Evolutionary conservation across 306 rosid genomes (phyloP).

Genomic region (Prunus mume): DNA sequence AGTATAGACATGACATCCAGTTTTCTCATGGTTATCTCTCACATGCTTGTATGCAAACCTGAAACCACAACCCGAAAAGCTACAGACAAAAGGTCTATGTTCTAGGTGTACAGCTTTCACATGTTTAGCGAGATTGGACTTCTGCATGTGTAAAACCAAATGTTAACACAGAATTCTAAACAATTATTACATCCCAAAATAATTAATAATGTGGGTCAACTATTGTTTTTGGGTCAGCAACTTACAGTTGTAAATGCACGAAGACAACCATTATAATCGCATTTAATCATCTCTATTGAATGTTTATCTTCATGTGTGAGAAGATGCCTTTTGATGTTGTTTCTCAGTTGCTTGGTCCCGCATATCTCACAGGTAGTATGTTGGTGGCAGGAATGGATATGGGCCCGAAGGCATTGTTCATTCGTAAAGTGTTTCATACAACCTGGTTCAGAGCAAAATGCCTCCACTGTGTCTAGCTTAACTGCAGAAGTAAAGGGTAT

Average conservation of each 20-base stretch:
- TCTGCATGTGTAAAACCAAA: conserved; percentile 31
- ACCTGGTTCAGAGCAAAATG: conserved; percentile 61
- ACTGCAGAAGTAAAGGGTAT: conserved; percentile 38
- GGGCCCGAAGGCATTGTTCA: conserved; percentile 55
- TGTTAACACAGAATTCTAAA: neutral
- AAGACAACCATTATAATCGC: conserved; percentile 49
- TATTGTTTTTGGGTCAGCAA: neutral
- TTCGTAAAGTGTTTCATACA: conserved; percentile 70
- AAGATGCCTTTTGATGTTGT: conserved; percentile 72
- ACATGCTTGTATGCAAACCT: conserved; percentile 88
- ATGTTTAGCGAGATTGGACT: conserved; percentile 67
- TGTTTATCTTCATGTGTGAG: conserved; percentile 40
- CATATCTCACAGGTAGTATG: conserved; percentile 59
- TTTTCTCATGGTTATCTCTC: conserved; percentile 72
- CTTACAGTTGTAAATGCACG: conserved; percentile 63
- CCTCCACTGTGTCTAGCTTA: conserved; percentile 63
- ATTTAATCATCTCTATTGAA: conserved; percentile 37
- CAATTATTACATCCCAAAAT: neutral
- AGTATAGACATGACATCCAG: conserved; percentile 47
- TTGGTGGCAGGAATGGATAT: conserved; percentile 65
- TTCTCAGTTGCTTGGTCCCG: conserved; percentile 58
- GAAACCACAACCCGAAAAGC: conserved; percentile 70
- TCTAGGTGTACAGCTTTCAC: conserved; percentile 64
- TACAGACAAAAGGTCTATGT: conserved; percentile 53
- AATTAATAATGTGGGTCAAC: neutral